Evolutionary conservation across 129 eudicot species (phyloP).

Genomic region (Centella asiatica): DNA sequence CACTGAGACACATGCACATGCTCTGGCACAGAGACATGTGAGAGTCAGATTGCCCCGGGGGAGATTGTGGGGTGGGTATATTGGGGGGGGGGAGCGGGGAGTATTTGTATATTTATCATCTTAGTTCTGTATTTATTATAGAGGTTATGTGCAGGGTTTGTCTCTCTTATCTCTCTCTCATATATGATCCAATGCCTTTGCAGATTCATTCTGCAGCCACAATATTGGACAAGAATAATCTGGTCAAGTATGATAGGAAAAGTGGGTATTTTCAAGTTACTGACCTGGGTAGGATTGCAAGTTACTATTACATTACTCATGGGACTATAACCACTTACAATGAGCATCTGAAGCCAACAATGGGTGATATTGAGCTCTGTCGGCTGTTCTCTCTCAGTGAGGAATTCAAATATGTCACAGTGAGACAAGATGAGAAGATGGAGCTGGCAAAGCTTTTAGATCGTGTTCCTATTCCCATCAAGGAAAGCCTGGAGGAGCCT

Average conservation of each 20-base stretch:
- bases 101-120: too few species aligned
- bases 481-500: constrained; percentile 92
- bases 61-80: too few species aligned
- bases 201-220: constrained; percentile 96
- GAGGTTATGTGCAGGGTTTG: neutral
- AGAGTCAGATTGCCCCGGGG: too few species aligned
- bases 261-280: constrained; percentile 97
- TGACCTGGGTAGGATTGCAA: constrained; percentile 95
- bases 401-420: constrained; percentile 86
- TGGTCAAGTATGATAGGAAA: constrained; percentile 85
- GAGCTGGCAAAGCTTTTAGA: constrained; percentile 88
- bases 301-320: constrained; percentile 86
- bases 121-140: neutral
- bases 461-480: constrained; percentile 88
- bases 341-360: constrained; percentile 93
- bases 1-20: too few species aligned
- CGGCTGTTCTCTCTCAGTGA: constrained; percentile 93
- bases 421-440: constrained; percentile 96
- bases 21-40: too few species aligned
- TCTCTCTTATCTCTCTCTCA: too few species aligned
- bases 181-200: constrained; percentile 9
- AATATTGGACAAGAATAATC: constrained; percentile 68
- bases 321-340: constrained; percentile 92
- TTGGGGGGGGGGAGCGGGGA: too few species aligned
- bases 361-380: constrained; percentile 96